Conservation (phyloP, 352 stramenopile species). For the Proteromonas lacertae region DNA sequence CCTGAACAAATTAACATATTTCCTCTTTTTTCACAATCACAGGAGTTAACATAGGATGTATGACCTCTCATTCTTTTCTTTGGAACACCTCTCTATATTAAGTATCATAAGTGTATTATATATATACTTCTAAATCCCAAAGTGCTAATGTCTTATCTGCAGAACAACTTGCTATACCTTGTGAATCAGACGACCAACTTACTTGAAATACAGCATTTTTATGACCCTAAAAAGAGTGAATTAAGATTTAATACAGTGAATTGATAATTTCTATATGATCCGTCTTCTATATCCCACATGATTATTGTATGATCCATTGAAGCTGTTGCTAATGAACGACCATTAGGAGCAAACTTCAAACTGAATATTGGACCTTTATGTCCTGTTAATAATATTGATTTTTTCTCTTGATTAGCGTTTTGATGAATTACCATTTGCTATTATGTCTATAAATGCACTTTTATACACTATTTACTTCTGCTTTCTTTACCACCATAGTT, state of each 20-base stretch:
- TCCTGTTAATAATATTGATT: slow-evolving; percentile 30
- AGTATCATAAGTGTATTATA: slow-evolving; percentile 14
- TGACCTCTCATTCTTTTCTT: slow-evolving; percentile 43
- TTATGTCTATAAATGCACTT: too few relatives aligned
- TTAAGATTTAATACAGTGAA: background rate
- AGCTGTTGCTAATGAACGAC: slow-evolving; percentile 13
- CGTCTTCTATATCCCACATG: background rate
- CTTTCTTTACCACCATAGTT: too few relatives aligned
- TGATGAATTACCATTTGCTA: too few relatives aligned
- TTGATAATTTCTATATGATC: background rate
- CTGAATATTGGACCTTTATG: slow-evolving; percentile 20
- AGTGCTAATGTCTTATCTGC: slow-evolving; percentile 57
- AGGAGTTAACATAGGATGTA: slow-evolving; percentile 46
- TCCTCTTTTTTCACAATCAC: slow-evolving; percentile 33
- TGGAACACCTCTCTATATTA: slow-evolving; percentile 19
- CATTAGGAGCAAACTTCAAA: slow-evolving; percentile 13
- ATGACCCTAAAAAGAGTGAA: slow-evolving; percentile 53
- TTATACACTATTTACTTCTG: too few relatives aligned
- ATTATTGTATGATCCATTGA: slow-evolving; percentile 18
- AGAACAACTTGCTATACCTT: slow-evolving; percentile 40
- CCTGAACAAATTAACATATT: slow-evolving; percentile 36
- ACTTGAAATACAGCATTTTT: slow-evolving; percentile 73
- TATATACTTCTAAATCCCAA: slow-evolving; percentile 24
- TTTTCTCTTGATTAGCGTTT: too few relatives aligned
- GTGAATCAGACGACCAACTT: slow-evolving; percentile 46